phyloP scores from a whole-genome alignment of 108 stramenopile species.

The Cyclotella cryptica region DNA sequence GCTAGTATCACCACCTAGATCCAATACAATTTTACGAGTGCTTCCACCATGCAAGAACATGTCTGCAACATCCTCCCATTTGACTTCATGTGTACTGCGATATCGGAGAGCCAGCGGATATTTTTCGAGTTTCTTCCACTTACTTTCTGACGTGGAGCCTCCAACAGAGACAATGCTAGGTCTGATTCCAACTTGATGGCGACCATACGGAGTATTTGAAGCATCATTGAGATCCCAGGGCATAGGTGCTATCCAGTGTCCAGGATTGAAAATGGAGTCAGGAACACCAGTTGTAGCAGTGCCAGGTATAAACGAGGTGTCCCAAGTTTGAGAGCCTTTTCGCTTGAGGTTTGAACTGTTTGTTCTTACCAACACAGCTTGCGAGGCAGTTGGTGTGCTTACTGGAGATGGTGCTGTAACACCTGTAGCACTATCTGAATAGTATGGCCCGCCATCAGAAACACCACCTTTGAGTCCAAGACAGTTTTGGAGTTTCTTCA shows the following conservation, averaged over 20 bases:
- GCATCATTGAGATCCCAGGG: conserved; percentile 55
- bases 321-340: conserved; percentile 22
- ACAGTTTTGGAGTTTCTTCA: conserved; percentile 83
- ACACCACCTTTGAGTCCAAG: conserved; percentile 80
- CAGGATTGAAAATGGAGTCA: conserved; percentile 72
- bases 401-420: conserved; percentile 23
- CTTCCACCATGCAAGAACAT: conserved; percentile 68
- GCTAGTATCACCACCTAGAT: conserved; percentile 19
- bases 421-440: conserved; percentile 26
- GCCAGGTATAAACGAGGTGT: conserved; percentile 49
- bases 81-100: conserved; percentile 73
- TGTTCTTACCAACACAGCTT: conserved; percentile 40
- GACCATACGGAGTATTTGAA: conserved; percentile 77
- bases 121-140: conserved; percentile 18
- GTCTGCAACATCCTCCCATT: conserved; percentile 80
- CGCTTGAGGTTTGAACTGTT: conserved; percentile 31
- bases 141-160: conserved; percentile 27
- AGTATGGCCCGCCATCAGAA: conserved; percentile 73
- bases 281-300: conserved; percentile 75
- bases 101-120: conserved; percentile 11
- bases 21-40: conserved; percentile 43
- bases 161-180: conserved; percentile 43
- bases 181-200: conserved; percentile 40
- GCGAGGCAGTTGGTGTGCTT: conserved; percentile 50
- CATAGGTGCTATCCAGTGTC: conserved; percentile 68